Evolutionary conservation across 2,329 filamentous ascomycete genomes (phyloP), one percentile per base, ranked within the genome.

Genomic region (Mycosphaerella sp.): DNA sequence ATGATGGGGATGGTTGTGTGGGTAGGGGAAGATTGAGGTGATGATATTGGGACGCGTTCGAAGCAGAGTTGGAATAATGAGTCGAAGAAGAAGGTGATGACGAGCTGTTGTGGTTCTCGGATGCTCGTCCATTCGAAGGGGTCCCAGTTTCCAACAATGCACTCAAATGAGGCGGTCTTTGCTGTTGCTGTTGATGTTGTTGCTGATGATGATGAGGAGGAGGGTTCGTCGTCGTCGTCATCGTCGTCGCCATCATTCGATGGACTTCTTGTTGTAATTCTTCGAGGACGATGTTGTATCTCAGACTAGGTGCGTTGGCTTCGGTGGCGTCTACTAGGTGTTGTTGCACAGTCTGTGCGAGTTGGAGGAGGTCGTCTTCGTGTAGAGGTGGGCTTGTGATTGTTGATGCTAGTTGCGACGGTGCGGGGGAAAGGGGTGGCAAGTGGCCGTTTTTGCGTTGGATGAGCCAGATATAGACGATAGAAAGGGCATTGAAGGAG

Each of bases 401-500:
- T 6, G 26, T 29, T 29, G 26, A 29, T 29, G 26, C 2, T 21
- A 21, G 26, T 29, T 29, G 26, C 6, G 26, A 7, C 5, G 26
- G 26, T 29, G 26, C 49, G 38, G 36, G 36, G 64, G 42, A 31
- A 7, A 59, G 34, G 2, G 45, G 40, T 2, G 59, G 50, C 10
- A 64, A 32, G 12, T 63, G 62, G 9, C 57, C 59, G 11, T 63
- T 56, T 34, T 59, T 60, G 17, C 62, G 71, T 59, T 79, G 77
- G 12, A 81, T 80, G 43, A 77, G 69, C 69, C 76, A 79, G 2
- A 81, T 74, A 53, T 80, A 81, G 0, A 79, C 67, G 3, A 80
- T 76, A 0, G 76, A 76, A 0, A 81, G 69, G 0, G 78, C 77
- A 31, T 55, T 60, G 58, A 60, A 60, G 31, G 55, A 53, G 23